Evolutionary conservation across 257 asterid species (phyloP).

Genomic region (Galeopsis tetrahit): DNA sequence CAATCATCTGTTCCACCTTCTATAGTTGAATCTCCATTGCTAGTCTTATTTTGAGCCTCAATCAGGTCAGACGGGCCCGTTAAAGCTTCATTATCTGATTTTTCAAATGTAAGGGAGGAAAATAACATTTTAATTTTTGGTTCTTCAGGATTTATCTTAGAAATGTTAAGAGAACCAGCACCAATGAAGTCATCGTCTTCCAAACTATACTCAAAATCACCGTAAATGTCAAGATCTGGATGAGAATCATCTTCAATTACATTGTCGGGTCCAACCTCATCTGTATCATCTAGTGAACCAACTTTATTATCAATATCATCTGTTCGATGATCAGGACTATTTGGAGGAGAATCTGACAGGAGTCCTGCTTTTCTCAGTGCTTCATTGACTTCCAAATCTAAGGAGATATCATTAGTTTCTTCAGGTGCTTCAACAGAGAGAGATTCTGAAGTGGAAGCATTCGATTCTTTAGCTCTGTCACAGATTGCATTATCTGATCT

Average conservation of each 20-base stretch:
- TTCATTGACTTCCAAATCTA: slow-evolving; percentile 63
- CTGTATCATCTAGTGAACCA: slow-evolving; percentile 44
- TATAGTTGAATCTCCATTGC: slow-evolving; percentile 37
- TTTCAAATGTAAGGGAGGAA: slow-evolving; percentile 59
- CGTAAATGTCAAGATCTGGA: slow-evolving; percentile 88
- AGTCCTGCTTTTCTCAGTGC: slow-evolving; percentile 89
- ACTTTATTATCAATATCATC: slow-evolving; percentile 44
- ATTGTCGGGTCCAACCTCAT: slow-evolving; percentile 69
- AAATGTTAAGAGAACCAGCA: slow-evolving; percentile 54
- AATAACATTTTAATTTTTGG: slow-evolving; percentile 72
- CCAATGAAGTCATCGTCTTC: slow-evolving; percentile 88
- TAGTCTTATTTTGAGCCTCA: slow-evolving; percentile 37
- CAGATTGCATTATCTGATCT: slow-evolving; percentile 53
- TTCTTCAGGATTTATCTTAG: slow-evolving; percentile 56
- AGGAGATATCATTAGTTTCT: slow-evolving; percentile 41
- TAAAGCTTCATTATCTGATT: slow-evolving; percentile 43
- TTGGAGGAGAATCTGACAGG: slow-evolving; percentile 90
- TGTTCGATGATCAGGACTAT: slow-evolving; percentile 59
- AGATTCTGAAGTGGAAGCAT: slow-evolving; percentile 46
- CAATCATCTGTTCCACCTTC: slow-evolving; percentile 35
- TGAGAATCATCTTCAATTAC: slow-evolving; percentile 70
- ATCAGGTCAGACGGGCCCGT: slow-evolving; percentile 34
- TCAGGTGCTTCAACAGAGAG: slow-evolving; percentile 42
- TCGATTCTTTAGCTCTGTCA: slow-evolving; percentile 45
- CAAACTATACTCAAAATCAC: slow-evolving; percentile 91